These are phyloP conservation scores for Pulicaria dysenterica DNA, from an alignment of 129 eudicot genomes.

Conservation along the genomic window DNA sequence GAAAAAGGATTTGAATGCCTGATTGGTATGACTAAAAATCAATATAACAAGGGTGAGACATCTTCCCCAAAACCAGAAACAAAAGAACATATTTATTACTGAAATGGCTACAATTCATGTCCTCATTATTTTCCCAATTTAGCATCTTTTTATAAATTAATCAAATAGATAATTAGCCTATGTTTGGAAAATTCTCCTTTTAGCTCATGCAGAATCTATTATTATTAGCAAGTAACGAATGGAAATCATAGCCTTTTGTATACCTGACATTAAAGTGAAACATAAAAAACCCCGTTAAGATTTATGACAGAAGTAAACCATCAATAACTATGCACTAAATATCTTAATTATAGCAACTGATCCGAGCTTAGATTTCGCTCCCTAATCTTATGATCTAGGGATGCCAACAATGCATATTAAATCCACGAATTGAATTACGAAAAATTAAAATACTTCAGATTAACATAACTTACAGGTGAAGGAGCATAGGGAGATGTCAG, in stretches of 20 bases:
- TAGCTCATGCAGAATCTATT: slow-evolving; percentile 12
- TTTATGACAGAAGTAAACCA: slow-evolving; percentile 3
- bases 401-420: slow-evolving; percentile 20
- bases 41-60: no score
- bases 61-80: no score
- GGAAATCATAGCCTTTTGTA: neutral
- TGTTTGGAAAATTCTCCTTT: neutral
- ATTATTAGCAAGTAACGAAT: slow-evolving; percentile 7
- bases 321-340: neutral
- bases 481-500: slow-evolving; percentile 62
- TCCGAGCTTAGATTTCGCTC: neutral
- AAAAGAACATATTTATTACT: neutral
- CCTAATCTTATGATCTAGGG: slow-evolving; percentile 7
- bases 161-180: slow-evolving; percentile 1
- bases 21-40: no score
- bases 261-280: neutral
- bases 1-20: no score
- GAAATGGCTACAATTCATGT: neutral
- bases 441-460: neutral
- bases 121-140: slow-evolving; percentile 2
- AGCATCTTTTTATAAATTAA: slow-evolving; percentile 6
- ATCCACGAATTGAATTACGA: neutral
- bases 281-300: slow-evolving; percentile 2
- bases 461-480: slow-evolving; percentile 57
- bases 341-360: no score